Conservation (phyloP, 2,329 filamentous ascomycete genomes). For the Chaetomiaceae sp. region DNA sequence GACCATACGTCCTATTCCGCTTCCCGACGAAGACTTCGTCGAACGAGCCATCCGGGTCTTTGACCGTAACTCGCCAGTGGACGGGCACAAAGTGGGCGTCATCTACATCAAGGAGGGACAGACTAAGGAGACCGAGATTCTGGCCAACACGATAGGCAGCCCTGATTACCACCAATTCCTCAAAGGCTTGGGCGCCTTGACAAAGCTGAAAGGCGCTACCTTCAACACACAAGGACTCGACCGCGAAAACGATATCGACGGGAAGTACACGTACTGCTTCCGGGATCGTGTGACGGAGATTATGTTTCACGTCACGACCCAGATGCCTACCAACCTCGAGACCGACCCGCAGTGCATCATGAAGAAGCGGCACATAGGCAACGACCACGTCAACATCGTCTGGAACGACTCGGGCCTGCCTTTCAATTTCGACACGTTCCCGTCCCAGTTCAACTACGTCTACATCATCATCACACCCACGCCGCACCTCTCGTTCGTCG, state of each 20-base stretch:
- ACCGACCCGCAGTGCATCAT: constrained; percentile 69
- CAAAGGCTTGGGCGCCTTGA: constrained; percentile 73
- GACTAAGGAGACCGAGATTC: constrained; percentile 74
- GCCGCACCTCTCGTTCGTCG: constrained; percentile 70
- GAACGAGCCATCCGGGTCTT: constrained; percentile 74
- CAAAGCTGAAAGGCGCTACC: constrained; percentile 72
- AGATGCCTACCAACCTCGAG: constrained; percentile 88
- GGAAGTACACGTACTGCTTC: constrained; percentile 88
- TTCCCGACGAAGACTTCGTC: constrained; percentile 66
- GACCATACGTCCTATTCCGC: constrained; percentile 64
- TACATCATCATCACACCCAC: constrained; percentile 94
- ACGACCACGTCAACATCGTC: constrained; percentile 96
- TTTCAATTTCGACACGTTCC: constrained; percentile 87
- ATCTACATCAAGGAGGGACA: constrained; percentile 90
- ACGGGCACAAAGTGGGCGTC: constrained; percentile 92
- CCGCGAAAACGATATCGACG: constrained; percentile 70
- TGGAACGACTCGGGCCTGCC: constrained; percentile 94
- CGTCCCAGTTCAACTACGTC: constrained; percentile 92
- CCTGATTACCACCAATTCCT: constrained; percentile 85
- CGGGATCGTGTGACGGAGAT: constrained; percentile 92
- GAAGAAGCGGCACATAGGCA: constrained; percentile 95
- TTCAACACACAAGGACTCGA: constrained; percentile 95
- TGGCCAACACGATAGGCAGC: constrained; percentile 82
- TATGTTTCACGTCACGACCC: constrained; percentile 90
- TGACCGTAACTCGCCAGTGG: constrained; percentile 82